Conservation (phyloP, 257 asterid genomes). For the Plantago major region DNA sequence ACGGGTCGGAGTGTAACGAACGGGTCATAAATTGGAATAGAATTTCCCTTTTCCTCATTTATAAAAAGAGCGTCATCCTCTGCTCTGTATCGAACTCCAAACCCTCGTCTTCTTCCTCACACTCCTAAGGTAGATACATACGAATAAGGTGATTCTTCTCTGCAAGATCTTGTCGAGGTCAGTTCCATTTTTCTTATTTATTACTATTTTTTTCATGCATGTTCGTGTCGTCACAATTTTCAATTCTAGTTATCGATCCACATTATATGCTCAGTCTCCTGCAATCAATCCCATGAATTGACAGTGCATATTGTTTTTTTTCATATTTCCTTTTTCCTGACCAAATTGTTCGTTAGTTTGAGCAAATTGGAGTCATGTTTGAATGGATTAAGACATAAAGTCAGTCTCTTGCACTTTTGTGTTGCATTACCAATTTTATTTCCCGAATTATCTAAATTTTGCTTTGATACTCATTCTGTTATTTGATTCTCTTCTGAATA, state of each 20-base stretch:
- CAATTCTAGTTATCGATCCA: constrained; percentile 31
- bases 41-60: constrained; percentile 11
- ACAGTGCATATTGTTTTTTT: background rate
- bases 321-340: background rate
- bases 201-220: constrained; percentile 9
- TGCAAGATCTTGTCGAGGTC: constrained; percentile 21
- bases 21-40: constrained; percentile 2
- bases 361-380: background rate
- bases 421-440: too few relatives aligned
- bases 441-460: background rate
- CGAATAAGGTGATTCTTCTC: constrained; percentile 2
- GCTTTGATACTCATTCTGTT: background rate
- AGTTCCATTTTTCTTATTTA: constrained; percentile 6
- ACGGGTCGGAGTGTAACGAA: constrained; percentile 23
- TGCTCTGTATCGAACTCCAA: constrained; percentile 33
- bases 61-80: constrained; percentile 37
- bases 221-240: background rate
- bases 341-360: too few relatives aligned
- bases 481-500: constrained; percentile 15
- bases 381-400: too few relatives aligned
- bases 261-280: constrained; percentile 23
- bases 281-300: background rate
- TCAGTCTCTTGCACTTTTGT: too few relatives aligned
- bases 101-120: constrained; percentile 54
- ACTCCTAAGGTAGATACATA: constrained; percentile 25